Evolutionary conservation across 257 asterid species (phyloP), one percentile per base, ranked within the genome.

Genomic region (Capsicum rhomboideum): DNA sequence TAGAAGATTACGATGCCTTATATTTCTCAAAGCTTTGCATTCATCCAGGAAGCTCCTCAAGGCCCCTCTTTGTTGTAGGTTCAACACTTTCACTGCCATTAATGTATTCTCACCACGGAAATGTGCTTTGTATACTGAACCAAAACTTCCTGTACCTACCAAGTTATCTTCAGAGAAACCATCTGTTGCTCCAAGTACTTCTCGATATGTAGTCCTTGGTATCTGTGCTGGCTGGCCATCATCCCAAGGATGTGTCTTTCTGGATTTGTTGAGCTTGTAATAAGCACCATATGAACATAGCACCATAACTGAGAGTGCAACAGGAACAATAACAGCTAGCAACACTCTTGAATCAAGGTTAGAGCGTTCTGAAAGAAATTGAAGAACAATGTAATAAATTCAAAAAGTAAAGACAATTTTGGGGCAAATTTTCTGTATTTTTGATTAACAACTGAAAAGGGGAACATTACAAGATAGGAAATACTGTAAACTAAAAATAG

Each of bases 51-150:
- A 91, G 28, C 87, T 87, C 84, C 86, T 88, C 17, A 54, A 69
- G 28, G 86, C 81, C 55, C 90, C 89, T 26, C 67, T 85, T 52
- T 84, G 82, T n/a, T 85, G 87, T 10, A 75, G 42, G 81, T 88
- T 87, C 11, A 90, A 26, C 23, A 88, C 85, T 67, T 90, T 88
- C 31, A 90, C 77, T 6, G 91, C 92, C 64, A 88, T 87, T 6
- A 40, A 11, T 23, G 67, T 8, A 14, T 54, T 34, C 16, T 58
- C 83, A 4, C 34, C 85, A 6, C 21, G 10, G 0, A 87, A 83
- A 58, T 80, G 42, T 55, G 89, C 90, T 84, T 69, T 85, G 56
- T 85, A 88, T 0, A 90, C 91, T 3, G 87, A 88, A 67, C 92
- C 90, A 42, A 83, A 90, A 49, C 87, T 88, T 6, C 90, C 93